phyloP scores from a whole-genome alignment of 345 rosid genomes.

The Moricandia moricandioides region DNA sequence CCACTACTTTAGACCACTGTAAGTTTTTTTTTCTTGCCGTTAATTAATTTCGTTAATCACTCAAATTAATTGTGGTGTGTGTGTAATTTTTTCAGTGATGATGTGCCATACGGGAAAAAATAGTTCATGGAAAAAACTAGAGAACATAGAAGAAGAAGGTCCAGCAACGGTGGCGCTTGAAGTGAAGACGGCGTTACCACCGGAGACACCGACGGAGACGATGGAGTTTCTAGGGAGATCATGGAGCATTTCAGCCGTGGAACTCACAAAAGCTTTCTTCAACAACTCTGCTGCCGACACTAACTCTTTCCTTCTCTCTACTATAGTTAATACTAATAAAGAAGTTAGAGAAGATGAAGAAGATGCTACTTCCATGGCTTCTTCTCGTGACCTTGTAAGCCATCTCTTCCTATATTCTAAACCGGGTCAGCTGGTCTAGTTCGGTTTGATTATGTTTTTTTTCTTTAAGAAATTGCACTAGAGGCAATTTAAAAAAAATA shows the following conservation, averaged over 20 bases:
- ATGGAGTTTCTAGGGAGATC: constrained; percentile 98
- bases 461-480: not conserved
- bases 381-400: constrained; percentile 40
- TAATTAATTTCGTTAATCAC: not conserved
- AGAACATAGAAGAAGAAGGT: constrained; percentile 73
- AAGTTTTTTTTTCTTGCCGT: not conserved
- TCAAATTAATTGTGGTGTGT: not conserved
- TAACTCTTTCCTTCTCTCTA: constrained; percentile 34
- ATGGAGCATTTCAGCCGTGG: constrained; percentile 89
- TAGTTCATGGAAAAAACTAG: constrained; percentile 48
- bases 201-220: constrained; percentile 87
- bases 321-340: constrained; percentile 36
- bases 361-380: constrained; percentile 43
- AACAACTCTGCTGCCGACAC: constrained; percentile 33
- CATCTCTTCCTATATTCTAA: constrained; percentile 2
- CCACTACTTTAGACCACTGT: constrained; percentile 30
- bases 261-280: constrained; percentile 76
- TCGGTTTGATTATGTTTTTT: not conserved
- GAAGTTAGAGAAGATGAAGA: constrained; percentile 35
- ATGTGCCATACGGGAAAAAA: constrained; percentile 30
- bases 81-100: constrained; percentile 8
- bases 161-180: constrained; percentile 39
- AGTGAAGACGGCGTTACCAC: constrained; percentile 41
- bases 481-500: not conserved
- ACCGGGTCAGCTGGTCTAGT: constrained; percentile 8